These are phyloP conservation scores for Dictyostelium capitatum DNA, from an alignment of 78 protist genomes.

Conservation along the genomic window DNA sequence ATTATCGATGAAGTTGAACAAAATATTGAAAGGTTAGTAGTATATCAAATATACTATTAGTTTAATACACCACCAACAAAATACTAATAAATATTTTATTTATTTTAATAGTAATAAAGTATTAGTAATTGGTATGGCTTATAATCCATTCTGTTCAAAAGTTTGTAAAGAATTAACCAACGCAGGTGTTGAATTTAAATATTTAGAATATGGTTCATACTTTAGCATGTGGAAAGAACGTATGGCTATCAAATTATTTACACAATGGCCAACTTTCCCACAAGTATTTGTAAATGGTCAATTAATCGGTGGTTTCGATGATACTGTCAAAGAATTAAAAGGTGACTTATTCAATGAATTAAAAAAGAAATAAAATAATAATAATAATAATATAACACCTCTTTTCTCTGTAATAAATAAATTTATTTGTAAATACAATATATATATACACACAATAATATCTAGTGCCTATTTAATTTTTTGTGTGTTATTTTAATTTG, in stretches of 20 bases:
- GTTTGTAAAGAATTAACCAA: neutral
- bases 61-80: neutral
- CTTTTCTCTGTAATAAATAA: too few relatives aligned
- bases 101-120: constrained; percentile 11
- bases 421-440: too few relatives aligned
- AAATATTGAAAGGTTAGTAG: neutral
- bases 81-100: neutral
- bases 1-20: constrained; percentile 50
- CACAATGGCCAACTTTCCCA: constrained; percentile 59
- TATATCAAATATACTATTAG: neutral
- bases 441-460: too few relatives aligned
- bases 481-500: too few relatives aligned
- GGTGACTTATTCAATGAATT: constrained; percentile 24
- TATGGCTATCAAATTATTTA: constrained; percentile 37
- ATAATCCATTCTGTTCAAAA: constrained; percentile 26
- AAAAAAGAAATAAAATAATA: constrained; percentile 28
- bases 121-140: constrained; percentile 67
- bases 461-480: too few relatives aligned
- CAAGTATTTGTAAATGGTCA: constrained; percentile 33
- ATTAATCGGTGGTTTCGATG: constrained; percentile 48
- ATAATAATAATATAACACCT: neutral
- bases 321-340: constrained; percentile 8
- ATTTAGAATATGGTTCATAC: constrained; percentile 51
- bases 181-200: constrained; percentile 35
- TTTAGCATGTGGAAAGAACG: constrained; percentile 37